Conservation (phyloP, 371 early-diverging fungal species). For the Mortierella sp. region DNA sequence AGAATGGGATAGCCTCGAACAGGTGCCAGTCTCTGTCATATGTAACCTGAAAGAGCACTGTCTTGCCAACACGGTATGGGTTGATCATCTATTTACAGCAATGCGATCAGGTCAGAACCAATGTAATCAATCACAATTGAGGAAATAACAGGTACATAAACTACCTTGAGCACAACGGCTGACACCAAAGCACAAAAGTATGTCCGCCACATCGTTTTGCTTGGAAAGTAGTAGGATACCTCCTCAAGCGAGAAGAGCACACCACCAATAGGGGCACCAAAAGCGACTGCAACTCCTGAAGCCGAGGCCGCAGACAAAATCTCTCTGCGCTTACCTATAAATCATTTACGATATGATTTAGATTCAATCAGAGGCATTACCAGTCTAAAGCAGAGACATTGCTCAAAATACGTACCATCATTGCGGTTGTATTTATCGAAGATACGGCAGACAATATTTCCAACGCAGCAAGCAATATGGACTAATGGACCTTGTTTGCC, state of each 20-base stretch:
- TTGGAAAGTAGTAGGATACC: conserved; percentile 94
- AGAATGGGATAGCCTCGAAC: conserved; percentile 71
- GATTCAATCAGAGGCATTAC: neutral
- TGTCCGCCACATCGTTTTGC: conserved; percentile 95
- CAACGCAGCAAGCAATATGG: conserved; percentile 93
- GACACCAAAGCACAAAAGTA: conserved; percentile 95
- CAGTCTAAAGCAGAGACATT: neutral
- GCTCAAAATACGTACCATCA: conserved; percentile 70
- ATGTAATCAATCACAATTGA: neutral
- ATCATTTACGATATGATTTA: neutral
- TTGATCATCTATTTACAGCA: conserved; percentile 73
- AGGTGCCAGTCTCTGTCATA: conserved; percentile 91
- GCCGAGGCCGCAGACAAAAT: conserved; percentile 94
- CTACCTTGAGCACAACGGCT: conserved; percentile 87
- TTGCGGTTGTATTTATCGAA: conserved; percentile 88
- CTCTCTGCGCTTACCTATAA: conserved; percentile 85
- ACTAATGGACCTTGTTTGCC: conserved; percentile 98
- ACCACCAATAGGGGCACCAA: conserved; percentile 97
- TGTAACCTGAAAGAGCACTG: conserved; percentile 95
- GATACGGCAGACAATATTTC: conserved; percentile 87
- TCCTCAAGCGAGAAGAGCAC: conserved; percentile 97
- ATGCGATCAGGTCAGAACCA: neutral
- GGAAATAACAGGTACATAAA: neutral
- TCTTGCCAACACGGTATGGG: conserved; percentile 94
- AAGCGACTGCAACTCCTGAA: conserved; percentile 95